These are phyloP conservation scores for Nasturtium officinale DNA, from an alignment of 345 rosid genomes.

Conservation along the genomic window DNA sequence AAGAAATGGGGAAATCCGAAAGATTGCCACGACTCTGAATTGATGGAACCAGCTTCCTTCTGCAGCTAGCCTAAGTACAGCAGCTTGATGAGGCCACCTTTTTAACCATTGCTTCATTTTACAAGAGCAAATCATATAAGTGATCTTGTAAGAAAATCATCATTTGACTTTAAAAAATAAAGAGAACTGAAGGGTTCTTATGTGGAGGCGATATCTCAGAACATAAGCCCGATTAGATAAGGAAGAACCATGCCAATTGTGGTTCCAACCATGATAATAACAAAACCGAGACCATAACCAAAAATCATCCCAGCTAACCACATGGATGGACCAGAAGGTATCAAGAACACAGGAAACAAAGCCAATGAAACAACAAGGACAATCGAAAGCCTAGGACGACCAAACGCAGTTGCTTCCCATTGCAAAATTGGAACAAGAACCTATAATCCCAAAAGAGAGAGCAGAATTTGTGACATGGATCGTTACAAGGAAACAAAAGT, in stretches of 20 bases:
- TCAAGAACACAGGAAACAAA: constrained; percentile 84
- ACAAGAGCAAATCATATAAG: constrained; percentile 8
- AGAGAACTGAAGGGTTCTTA: too few species aligned
- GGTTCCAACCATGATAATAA: constrained; percentile 95
- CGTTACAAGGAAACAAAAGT: too few species aligned
- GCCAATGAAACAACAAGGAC: constrained; percentile 90
- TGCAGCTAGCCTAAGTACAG: constrained; percentile 78
- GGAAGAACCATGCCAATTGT: constrained; percentile 93
- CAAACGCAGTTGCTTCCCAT: constrained; percentile 99
- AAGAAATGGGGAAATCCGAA: constrained; percentile 93
- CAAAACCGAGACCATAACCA: constrained; percentile 88
- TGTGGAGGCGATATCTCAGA: constrained; percentile 92
- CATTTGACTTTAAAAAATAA: too few species aligned
- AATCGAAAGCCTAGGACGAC: constrained; percentile 87
- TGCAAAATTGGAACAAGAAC: constrained; percentile 79
- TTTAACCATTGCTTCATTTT: constrained; percentile 83
- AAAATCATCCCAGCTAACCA: constrained; percentile 99
- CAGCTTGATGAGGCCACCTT: constrained; percentile 91
- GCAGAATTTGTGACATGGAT: not conserved
- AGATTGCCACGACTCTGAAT: constrained; percentile 85
- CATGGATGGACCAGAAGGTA: constrained; percentile 99
- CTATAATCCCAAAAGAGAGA: constrained; percentile 41
- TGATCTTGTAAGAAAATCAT: too few species aligned
- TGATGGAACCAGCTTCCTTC: constrained; percentile 98
- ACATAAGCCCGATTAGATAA: constrained; percentile 71